Base-by-base conservation (phyloP, 805 yeast genomes). In the Suhomyces sp. region DNA sequence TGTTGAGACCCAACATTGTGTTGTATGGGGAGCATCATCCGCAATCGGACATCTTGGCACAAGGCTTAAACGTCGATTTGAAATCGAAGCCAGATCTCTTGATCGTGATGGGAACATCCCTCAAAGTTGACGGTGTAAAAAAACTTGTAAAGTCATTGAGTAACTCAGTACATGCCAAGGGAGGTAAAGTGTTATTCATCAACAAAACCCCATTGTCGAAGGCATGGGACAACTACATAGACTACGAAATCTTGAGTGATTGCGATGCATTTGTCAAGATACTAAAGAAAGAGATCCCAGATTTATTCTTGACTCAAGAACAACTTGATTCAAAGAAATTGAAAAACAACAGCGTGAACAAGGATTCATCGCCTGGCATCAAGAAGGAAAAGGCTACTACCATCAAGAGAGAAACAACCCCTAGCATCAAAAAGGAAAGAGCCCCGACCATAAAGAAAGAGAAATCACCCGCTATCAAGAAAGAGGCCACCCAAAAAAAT, bases 1-100 rank as follows among this genome's bases (percentile, higher is more conserved):
- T 77, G 17, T 63, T 93, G 28, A 71, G 96, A 38, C 98, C 98
- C 4, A 83, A 83, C 50, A 88, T 91, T 39, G 95, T 91, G 2
- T 68, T 91, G 15, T 91, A 91, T 56, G 97, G 97, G 2, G 98
- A 91, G 54, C 81, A 88, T 50, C 98, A 91, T 58, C 96, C 96
- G 1, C 77, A 79, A 43, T 79, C 88, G 4, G 96, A 87, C 42
- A 62, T 70, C n/a, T 78, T 91, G 26, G 83, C 95, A 2, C 72
- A 70, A 30, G 88, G 88, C 6, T 60, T 86, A 25, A 72, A 67
- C 32, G 67, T 73, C 14, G 98, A 91, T 60, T 52, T 87, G 39
- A 70, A 65, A 40, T 65, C 74, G 27, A 71, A 66, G 40, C 95
- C 97, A 0, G 95, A 88, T 52, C 55, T 86, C 41, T 69, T 93